Percentiles rank a stretch among this genome's conserved stretches.
Conservation (phyloP, 768 basidiomycete genomes). For the Clavulina sp. region DNA sequence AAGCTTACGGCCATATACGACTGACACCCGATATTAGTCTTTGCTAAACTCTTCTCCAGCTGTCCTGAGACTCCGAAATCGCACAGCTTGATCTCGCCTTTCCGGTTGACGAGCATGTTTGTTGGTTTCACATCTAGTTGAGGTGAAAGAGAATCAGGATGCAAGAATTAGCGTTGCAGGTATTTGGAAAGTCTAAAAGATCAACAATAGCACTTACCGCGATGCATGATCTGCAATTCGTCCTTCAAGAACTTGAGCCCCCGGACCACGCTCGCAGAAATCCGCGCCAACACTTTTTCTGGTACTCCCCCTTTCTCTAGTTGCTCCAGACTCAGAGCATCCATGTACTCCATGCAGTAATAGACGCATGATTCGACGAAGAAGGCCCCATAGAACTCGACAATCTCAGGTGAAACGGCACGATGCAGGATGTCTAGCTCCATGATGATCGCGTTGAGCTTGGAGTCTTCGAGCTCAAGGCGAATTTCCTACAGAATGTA, state of each 20-base stretch:
- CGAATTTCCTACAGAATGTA: constrained; percentile 67
- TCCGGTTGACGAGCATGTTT: constrained; percentile 77
- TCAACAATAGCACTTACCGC: constrained; percentile 25
- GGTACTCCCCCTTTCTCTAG: constrained; percentile 38
- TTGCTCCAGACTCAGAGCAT: constrained; percentile 89
- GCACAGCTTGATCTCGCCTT: constrained; percentile 83
- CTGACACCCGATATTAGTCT: constrained; percentile 98
- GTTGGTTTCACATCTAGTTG: constrained; percentile 76
- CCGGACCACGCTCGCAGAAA: constrained; percentile 65
- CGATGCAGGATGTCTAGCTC: constrained; percentile 96
- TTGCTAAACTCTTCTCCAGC: constrained; percentile 86
- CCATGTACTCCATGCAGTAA: constrained; percentile 99
- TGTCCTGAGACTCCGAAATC: constrained; percentile 99
- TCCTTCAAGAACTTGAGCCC: constrained; percentile 95
- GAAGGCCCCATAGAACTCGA: constrained; percentile 98
- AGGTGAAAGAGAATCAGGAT: background rate
- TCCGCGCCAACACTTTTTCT: constrained; percentile 68
- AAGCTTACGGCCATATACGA: constrained; percentile 87
- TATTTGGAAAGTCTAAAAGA: constrained; percentile 2
- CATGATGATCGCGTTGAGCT: constrained; percentile 93
- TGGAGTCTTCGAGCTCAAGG: constrained; percentile 82
- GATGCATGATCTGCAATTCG: constrained; percentile 71
- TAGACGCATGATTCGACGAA: constrained; percentile 99
- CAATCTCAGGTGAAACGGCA: constrained; percentile 76
- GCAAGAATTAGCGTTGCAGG: background rate